Evolutionary conservation across 768 basidiomycete species (phyloP), one percentile per base, ranked within the genome.

Genomic region (Suillus paluster): DNA sequence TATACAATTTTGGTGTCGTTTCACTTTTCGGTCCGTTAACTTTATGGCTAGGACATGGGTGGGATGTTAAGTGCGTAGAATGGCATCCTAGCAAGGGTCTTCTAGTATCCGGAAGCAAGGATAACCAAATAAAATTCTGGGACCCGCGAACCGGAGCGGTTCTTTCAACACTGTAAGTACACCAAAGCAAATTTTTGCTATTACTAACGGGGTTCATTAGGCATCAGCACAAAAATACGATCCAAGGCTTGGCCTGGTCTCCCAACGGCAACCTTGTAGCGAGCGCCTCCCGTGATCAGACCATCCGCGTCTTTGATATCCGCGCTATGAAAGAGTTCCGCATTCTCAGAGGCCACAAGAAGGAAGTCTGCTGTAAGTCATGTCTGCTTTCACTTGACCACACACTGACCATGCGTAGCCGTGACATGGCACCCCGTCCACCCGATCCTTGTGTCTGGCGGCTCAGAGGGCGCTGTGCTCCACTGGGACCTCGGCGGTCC

Each of bases 81-180:
- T 99, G 97, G 97, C 97, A 99, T 77, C 95, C 95, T 5, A 94
- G 91, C 0, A 98, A 99, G 76, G 97, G 97, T 11, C 81, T 99
- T 10, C 84, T 99, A 23, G 95, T 92, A 6, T 95, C 94, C 4
- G 97, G 97, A 27, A 94, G 93, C 68, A 99, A 99, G 77, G 97
- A 99, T 77, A 97, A 98, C 75, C 86, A 94, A 68, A 94, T 99
- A 77, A 99, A 99, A 70, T 99, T 99, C 78, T 99, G 97, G 97
- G 97, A 99, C 74, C 97, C 97, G 23, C 84, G 97, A 41, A 94
- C 94, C 11, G 94, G 92, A 39, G 95, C 92, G 0, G 87, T 89
- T 11, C 83, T 99, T 8, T 94, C 94, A 6, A 97, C 96, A 0
- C 78, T 98, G 95, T 96, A 73, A 63, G 90, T 77, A 21, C 21